A percentile compares a stretch with the other conserved stretches of the same genome.
Evolutionary conservation across 768 basidiomycete species (phyloP).

Genomic region (Porphyrellus cyaneotinctus): DNA sequence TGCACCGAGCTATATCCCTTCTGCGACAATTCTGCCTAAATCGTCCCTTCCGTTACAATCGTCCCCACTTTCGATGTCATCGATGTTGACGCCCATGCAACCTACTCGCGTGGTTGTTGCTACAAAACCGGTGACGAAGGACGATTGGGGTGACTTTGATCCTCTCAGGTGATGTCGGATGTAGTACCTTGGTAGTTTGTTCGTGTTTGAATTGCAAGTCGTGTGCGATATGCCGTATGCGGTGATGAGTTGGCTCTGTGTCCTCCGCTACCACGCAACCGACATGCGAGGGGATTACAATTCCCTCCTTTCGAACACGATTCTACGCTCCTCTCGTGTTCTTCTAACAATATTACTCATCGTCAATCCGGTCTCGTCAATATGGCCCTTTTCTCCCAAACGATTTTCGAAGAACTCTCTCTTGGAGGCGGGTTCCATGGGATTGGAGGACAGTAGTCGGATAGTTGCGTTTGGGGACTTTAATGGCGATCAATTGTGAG

Average conservation of each 20-base stretch:
- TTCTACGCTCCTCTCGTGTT: not conserved
- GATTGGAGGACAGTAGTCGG: constrained; percentile 65
- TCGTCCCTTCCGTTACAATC: constrained; percentile 31
- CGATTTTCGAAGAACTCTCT: constrained; percentile 80
- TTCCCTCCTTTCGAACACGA: not conserved
- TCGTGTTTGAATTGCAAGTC: constrained; percentile 20
- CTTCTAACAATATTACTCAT: constrained; percentile 20
- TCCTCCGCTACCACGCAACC: not conserved
- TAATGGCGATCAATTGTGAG: constrained; percentile 93
- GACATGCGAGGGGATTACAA: constrained; percentile 8
- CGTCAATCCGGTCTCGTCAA: constrained; percentile 24
- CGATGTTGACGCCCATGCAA: constrained; percentile 57
- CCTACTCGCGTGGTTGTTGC: constrained; percentile 39
- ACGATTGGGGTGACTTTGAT: constrained; percentile 82
- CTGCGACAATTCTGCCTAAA: constrained; percentile 19
- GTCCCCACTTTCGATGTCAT: constrained; percentile 39
- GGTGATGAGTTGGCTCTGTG: no score
- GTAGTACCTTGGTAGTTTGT: constrained; percentile 15
- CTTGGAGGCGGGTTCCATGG: constrained; percentile 74
- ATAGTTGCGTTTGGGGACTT: constrained; percentile 93
- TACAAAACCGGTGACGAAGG: constrained; percentile 52
- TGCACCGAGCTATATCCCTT: constrained; percentile 14
- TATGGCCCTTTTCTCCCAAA: constrained; percentile 89
- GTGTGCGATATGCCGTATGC: not conserved
- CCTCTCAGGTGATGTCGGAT: constrained; percentile 38